These are phyloP conservation scores for Tausonia pullulans DNA, from an alignment of 1,284 basidiomycete species.

Conservation along the genomic window DNA sequence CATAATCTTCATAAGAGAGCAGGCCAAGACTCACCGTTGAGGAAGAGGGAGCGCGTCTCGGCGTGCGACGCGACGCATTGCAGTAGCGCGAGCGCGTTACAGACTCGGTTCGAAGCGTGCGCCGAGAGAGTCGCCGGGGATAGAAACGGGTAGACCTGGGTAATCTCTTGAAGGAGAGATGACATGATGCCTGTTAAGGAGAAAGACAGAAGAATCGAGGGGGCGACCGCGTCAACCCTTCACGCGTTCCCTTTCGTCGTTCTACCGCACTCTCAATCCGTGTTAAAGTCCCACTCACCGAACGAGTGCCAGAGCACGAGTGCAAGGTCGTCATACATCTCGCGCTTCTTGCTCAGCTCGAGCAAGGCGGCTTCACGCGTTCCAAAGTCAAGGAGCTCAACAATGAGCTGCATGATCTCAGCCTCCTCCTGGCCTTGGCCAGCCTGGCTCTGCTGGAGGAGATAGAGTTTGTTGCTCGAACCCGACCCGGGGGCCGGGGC, in stretches of 20 bases:
- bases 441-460: constrained; percentile 22
- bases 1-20: neutral
- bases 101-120: constrained; percentile 97
- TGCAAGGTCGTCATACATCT: constrained; percentile 97
- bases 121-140: constrained; percentile 94
- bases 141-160: constrained; percentile 92
- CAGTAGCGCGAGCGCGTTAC: constrained; percentile 92
- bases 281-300: constrained; percentile 47
- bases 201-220: neutral
- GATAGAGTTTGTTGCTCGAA: constrained; percentile 25
- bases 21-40: constrained; percentile 54
- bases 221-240: too few species aligned
- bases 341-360: constrained; percentile 96
- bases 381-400: constrained; percentile 40
- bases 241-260: too few species aligned
- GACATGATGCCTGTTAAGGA: constrained; percentile 81
- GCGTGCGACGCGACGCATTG: constrained; percentile 96
- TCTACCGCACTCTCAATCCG: too few species aligned
- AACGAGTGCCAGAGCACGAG: constrained; percentile 98
- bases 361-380: constrained; percentile 78
- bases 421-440: constrained; percentile 38
- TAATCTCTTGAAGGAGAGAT: constrained; percentile 94
- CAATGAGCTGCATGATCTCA: constrained; percentile 43
- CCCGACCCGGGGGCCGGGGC: constrained; percentile 15
- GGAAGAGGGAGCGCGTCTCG: constrained; percentile 82